phyloP scores from a whole-genome alignment of 192 early-diverging fungal genomes.

The Cladochytrium replicatum region DNA sequence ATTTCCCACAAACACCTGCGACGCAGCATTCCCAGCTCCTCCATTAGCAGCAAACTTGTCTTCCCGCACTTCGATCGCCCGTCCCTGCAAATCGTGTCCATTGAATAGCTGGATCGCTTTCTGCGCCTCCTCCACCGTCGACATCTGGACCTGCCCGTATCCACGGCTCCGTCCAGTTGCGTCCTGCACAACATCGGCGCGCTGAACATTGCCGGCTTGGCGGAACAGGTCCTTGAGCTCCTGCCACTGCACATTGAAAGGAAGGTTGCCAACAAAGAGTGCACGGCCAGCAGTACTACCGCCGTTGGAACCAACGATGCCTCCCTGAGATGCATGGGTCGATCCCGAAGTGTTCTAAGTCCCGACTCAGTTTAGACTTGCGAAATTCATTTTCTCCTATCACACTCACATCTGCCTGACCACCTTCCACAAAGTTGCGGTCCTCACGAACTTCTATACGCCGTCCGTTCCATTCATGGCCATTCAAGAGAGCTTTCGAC shows the following conservation, averaged over 20 bases:
- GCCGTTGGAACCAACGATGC: no score
- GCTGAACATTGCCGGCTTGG: constrained; percentile 48
- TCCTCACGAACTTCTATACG: constrained; percentile 66
- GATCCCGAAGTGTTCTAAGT: no score
- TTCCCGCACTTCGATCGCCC: constrained; percentile 34
- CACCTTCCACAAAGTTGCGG: constrained; percentile 41
- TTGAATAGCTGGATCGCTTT: constrained; percentile 28
- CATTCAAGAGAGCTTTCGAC: constrained; percentile 32
- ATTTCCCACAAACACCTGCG: constrained; percentile 71
- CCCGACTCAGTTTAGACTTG: no score
- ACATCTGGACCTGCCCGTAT: constrained; percentile 60
- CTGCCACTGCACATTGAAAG: constrained; percentile 68
- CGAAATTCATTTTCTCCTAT: no score
- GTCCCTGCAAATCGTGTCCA: constrained; percentile 28
- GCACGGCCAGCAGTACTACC: no score
- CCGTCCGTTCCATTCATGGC: constrained; percentile 61
- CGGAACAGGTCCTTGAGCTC: constrained; percentile 75
- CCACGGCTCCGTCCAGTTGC: constrained; percentile 58
- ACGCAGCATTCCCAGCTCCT: no score
- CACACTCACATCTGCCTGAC: no score
- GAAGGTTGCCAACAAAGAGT: constrained; percentile 72
- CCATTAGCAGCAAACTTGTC: constrained; percentile 33
- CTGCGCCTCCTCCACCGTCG: constrained; percentile 35
- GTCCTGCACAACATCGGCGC: constrained; percentile 58
- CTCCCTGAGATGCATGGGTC: no score